These are phyloP conservation scores for Aureobasidium sp. DNA, from an alignment of 2,329 filamentous ascomycete species.

Conservation along the genomic window DNA sequence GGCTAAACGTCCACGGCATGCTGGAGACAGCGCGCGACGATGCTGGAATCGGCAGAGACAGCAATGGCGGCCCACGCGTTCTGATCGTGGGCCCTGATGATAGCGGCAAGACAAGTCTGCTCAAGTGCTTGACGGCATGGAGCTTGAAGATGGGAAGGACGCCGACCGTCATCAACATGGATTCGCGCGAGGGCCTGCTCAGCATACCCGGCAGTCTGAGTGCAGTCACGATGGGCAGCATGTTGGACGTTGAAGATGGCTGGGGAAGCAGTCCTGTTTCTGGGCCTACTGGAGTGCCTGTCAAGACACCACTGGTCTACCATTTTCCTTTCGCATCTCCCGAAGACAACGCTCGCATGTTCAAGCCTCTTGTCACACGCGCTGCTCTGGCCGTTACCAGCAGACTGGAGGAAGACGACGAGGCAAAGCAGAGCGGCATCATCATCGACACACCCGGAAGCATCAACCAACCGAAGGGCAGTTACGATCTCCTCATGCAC, in stretches of 20 bases:
- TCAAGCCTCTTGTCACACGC: slow-evolving; percentile 63
- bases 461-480: slow-evolving; percentile 53
- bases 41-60: slow-evolving; percentile 29
- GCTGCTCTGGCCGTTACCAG: slow-evolving; percentile 71
- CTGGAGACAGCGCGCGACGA: slow-evolving; percentile 63
- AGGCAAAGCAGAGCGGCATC: slow-evolving; percentile 64
- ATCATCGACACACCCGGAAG: slow-evolving; percentile 76
- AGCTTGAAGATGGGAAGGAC: slow-evolving; percentile 75
- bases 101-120: slow-evolving; percentile 55
- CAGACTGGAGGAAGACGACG: slow-evolving; percentile 65
- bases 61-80: slow-evolving; percentile 59
- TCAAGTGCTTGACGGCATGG: slow-evolving; percentile 58
- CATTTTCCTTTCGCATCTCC: slow-evolving; percentile 69
- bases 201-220: slow-evolving; percentile 64
- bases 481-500: slow-evolving; percentile 71
- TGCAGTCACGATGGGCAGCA: slow-evolving; percentile 74
- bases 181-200: slow-evolving; percentile 59
- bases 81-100: slow-evolving; percentile 71
- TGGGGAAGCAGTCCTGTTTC: slow-evolving; percentile 89
- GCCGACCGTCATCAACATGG: slow-evolving; percentile 72
- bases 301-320: slow-evolving; percentile 87
- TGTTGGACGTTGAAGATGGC: slow-evolving; percentile 73
- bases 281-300: slow-evolving; percentile 76
- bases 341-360: slow-evolving; percentile 62
- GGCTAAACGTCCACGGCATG: slow-evolving; percentile 80